Evolutionary conservation across 306 rosid species (phyloP), one percentile per base, ranked within the genome.

Genomic region (Rosa multiflora): DNA sequence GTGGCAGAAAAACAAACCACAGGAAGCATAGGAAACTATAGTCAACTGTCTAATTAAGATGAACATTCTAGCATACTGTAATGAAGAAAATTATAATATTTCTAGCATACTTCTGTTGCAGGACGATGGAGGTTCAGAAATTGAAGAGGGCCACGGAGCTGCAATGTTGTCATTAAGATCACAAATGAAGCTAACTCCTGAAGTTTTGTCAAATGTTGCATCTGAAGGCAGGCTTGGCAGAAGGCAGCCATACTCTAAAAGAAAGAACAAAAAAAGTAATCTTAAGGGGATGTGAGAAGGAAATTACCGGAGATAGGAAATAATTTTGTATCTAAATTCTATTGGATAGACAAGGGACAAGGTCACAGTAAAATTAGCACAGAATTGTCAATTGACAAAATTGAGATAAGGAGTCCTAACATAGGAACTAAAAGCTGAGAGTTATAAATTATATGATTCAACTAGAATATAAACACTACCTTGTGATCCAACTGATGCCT

Each of bases 141-240:
- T 81, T 10, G 80, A 71, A 51, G 90, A 82, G 23, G 90, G 92
- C 97, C 94, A 91, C 14, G 91, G 97, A 75, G 94, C 92, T 37
- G 87, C 87, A 68, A 91, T 76, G 78, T 88, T 88, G 88, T 91
- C 94, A 70, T 91, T 91, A 71, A 89, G 90, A 79, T 91, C 94
- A 12, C 97, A 91, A 72, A 90, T 78, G 83, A 91, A 89, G 76
- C 92, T 81, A 75, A 91, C 76, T 70, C 89, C 92, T 1, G 91
- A 82, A 78, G 88, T 78, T 78, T 63, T 74, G 67, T 91, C 89
- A 21, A 72, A 85, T 11, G 64, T 83, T 61, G 91, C 92, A 80
- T 91, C 90, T 9, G 86, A 79, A 81, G 92, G 94, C 85, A 86
- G 72, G 88, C 97, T 89, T 37, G 92, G 87, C 78, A 89, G 76